Percentiles rank a stretch among this genome's conserved stretches.
Evolutionary conservation across 306 rosid species (phyloP).

Genomic region (Acacia acuminata): DNA sequence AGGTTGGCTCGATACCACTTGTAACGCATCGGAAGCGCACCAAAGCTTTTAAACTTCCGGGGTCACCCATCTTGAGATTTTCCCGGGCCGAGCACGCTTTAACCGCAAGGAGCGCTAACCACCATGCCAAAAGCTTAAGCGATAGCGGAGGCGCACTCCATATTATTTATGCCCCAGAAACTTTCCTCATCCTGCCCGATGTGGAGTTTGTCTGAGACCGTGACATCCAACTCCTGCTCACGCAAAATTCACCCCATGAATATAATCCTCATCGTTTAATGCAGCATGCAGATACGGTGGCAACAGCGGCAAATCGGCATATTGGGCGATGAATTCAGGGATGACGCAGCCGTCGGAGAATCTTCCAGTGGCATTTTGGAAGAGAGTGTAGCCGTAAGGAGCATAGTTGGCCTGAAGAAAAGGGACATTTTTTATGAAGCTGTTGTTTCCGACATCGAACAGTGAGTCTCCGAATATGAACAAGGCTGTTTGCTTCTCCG

Average conservation of each 20-base stretch:
- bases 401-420: conserved; percentile 16
- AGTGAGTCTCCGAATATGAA: conserved; percentile 61
- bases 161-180: too few relatives aligned
- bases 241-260: neutral
- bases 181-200: too few relatives aligned
- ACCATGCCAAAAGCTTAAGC: too few relatives aligned
- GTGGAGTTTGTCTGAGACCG: too few relatives aligned
- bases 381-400: conserved; percentile 47
- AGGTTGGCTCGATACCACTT: too few relatives aligned
- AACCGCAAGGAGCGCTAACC: too few relatives aligned
- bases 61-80: too few relatives aligned
- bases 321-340: conserved; percentile 49
- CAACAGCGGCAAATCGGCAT: conserved; percentile 28
- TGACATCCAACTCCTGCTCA: neutral
- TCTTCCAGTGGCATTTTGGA: conserved; percentile 44
- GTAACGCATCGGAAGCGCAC: too few relatives aligned
- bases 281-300: conserved; percentile 38
- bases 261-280: neutral
- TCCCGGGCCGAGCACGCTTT: too few relatives aligned
- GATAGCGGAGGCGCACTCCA: too few relatives aligned
- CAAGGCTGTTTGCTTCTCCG: neutral
- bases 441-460: conserved; percentile 56
- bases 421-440: conserved; percentile 42
- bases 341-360: conserved; percentile 45
- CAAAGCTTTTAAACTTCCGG: too few relatives aligned